phyloP scores from a whole-genome alignment of 768 basidiomycete genomes.

The Suillus tomentosus region DNA sequence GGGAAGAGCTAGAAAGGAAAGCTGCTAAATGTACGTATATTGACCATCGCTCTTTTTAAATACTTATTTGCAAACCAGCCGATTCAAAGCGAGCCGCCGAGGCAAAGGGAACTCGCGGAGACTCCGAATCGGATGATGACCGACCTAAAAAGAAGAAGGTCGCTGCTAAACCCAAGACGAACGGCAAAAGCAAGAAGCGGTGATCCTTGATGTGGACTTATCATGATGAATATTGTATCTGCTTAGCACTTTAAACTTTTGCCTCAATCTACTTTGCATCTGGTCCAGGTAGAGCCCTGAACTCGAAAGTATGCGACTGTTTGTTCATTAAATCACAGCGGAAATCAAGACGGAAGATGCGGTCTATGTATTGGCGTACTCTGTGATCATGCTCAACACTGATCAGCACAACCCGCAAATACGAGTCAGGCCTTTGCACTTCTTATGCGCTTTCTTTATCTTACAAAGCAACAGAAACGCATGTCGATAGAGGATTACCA shows the following conservation, averaged over 20 bases:
- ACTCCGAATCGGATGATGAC: conserved; percentile 55
- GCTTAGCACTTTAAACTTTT: conserved; percentile 58
- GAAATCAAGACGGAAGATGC: conserved; percentile 93
- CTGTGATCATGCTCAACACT: conserved; percentile 98
- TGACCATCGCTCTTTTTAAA: neutral
- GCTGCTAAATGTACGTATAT: conserved; percentile 73
- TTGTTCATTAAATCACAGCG: conserved; percentile 42
- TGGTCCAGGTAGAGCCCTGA: conserved; percentile 59
- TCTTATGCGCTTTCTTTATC: conserved; percentile 9
- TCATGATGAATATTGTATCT: conserved; percentile 15
- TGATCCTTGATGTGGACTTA: conserved; percentile 19
- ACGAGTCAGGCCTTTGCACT: conserved; percentile 51
- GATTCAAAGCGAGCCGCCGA: conserved; percentile 51
- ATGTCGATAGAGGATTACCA: conserved; percentile 97
- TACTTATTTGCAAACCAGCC: conserved; percentile 33
- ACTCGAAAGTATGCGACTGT: conserved; percentile 4
- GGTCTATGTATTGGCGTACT: conserved; percentile 91
- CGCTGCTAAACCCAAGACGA: conserved; percentile 34
- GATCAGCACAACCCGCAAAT: conserved; percentile 96
- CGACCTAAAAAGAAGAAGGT: conserved; percentile 48
- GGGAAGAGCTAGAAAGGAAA: conserved; percentile 93
- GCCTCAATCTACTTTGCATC: conserved; percentile 89
- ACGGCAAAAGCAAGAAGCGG: conserved; percentile 44
- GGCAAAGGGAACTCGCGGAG: conserved; percentile 40
- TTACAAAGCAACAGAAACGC: conserved; percentile 64